A percentile compares a stretch with the other conserved stretches of the same genome.
Evolutionary conservation across 2,329 filamentous ascomycete species (phyloP).

Genomic region (Arthroderma sp.): DNA sequence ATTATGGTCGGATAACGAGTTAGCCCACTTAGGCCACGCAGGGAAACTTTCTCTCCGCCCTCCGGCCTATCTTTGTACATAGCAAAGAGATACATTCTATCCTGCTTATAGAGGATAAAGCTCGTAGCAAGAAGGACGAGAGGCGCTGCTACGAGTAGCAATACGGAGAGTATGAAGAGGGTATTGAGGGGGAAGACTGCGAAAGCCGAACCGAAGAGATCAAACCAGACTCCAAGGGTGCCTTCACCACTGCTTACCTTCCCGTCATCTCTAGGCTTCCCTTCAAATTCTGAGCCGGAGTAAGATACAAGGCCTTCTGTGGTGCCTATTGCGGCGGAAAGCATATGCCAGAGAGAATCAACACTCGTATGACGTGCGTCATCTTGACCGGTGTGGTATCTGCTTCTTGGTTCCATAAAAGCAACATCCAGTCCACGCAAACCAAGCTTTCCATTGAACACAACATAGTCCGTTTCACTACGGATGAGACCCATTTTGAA

Average conservation of each 20-base stretch:
- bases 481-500: slow-evolving; percentile 67
- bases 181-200: slow-evolving; percentile 67
- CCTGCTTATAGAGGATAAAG: slow-evolving; percentile 52
- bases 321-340: slow-evolving; percentile 68
- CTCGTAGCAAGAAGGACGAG: slow-evolving; percentile 57
- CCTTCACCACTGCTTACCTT: slow-evolving; percentile 55
- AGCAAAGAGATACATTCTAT: slow-evolving; percentile 83
- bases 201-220: slow-evolving; percentile 69
- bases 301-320: slow-evolving; percentile 58
- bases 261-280: slow-evolving; percentile 42
- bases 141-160: slow-evolving; percentile 66
- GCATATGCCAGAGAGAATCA: slow-evolving; percentile 80
- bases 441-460: slow-evolving; percentile 65
- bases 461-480: slow-evolving; percentile 79
- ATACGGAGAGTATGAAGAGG: slow-evolving; percentile 77
- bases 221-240: slow-evolving; percentile 77
- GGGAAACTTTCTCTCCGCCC: slow-evolving; percentile 45
- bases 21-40: slow-evolving; percentile 70
- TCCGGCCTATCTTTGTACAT: slow-evolving; percentile 49
- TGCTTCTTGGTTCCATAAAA: slow-evolving; percentile 71
- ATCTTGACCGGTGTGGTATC: slow-evolving; percentile 87
- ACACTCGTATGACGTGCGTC: slow-evolving; percentile 59
- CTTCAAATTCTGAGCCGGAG: slow-evolving; percentile 52
- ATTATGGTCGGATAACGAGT: slow-evolving; percentile 73
- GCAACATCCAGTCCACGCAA: slow-evolving; percentile 83